A percentile compares a stretch with the other conserved stretches of the same genome.
phyloP scores from a whole-genome alignment of 352 stramenopile genomes.

The Phytophthora chlamydospora region DNA sequence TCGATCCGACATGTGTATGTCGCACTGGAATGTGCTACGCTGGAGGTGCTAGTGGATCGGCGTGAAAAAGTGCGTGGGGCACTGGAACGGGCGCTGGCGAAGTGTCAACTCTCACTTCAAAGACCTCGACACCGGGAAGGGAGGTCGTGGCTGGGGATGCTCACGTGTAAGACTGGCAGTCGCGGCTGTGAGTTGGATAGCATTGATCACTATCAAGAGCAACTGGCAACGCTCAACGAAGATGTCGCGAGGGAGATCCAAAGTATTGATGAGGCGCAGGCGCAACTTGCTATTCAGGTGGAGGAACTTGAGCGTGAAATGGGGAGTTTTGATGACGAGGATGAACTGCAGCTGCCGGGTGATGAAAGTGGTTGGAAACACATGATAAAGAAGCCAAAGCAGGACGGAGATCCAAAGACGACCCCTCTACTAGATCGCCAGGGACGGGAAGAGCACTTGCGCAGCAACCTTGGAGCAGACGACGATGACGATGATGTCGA shows the following conservation, averaged over 20 bases:
- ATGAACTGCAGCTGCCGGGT: conserved; percentile 20
- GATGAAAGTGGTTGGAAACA: conserved; percentile 19
- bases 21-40: conserved; percentile 62
- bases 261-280: conserved; percentile 67
- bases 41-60: conserved; percentile 61
- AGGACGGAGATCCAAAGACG: conserved; percentile 26
- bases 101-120: conserved; percentile 45
- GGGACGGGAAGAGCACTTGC: conserved; percentile 16
- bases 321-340: conserved; percentile 24
- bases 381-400: conserved; percentile 13
- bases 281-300: conserved; percentile 50
- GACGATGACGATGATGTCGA: conserved; percentile 30
- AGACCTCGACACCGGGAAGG: conserved; percentile 57
- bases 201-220: conserved; percentile 69
- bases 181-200: conserved; percentile 50
- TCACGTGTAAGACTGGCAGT: conserved; percentile 48
- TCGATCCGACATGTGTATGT: conserved; percentile 71
- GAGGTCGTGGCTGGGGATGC: conserved; percentile 46
- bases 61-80: conserved; percentile 50
- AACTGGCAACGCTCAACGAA: conserved; percentile 61
- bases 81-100: conserved; percentile 62
- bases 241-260: conserved; percentile 62
- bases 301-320: conserved; percentile 38
- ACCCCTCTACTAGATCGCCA: conserved; percentile 21
- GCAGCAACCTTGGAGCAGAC: conserved; percentile 25